These are phyloP conservation scores for Colletotrichum destructivum DNA, from an alignment of 2,329 filamentous ascomycete genomes.

Conservation along the genomic window DNA sequence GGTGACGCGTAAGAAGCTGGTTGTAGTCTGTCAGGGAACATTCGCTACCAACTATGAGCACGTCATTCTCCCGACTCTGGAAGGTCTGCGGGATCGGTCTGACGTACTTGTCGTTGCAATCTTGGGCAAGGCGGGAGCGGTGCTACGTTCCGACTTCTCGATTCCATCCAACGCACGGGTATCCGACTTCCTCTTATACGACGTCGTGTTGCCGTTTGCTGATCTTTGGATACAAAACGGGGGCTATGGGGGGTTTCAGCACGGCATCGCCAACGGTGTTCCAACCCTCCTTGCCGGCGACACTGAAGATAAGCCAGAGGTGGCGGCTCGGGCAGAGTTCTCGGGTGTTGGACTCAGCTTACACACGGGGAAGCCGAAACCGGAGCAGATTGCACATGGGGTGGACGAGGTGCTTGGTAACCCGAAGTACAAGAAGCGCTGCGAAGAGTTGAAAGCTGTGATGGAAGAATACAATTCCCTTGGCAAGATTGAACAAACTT, in stretches of 20 bases:
- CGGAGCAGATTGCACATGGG: conserved; percentile 47
- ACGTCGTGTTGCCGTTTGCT: conserved; percentile 59
- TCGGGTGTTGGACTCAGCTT: conserved; percentile 63
- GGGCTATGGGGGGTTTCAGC: conserved; percentile 63
- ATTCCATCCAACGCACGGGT: conserved; percentile 56
- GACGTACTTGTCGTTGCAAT: conserved; percentile 55
- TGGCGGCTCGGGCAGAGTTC: conserved; percentile 57
- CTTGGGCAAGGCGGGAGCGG: conserved; percentile 47
- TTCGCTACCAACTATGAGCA: conserved; percentile 56
- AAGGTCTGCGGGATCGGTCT: conserved; percentile 55
- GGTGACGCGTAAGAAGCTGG: conserved; percentile 53
- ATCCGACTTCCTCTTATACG: conserved; percentile 64
- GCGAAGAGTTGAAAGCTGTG: conserved; percentile 43
- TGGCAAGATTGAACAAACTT: too few species aligned
- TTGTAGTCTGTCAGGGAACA: conserved; percentile 65
- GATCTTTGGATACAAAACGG: conserved; percentile 65
- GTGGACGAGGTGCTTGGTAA: conserved; percentile 52
- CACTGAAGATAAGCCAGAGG: conserved; percentile 55
- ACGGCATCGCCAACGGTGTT: conserved; percentile 60
- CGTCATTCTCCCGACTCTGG: conserved; percentile 61
- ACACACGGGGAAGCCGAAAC: conserved; percentile 50
- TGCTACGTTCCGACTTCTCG: conserved; percentile 13
- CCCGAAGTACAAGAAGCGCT: conserved; percentile 48
- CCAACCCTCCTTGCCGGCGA: conserved; percentile 63
- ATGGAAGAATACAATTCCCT: too few species aligned